Conservation (phyloP, 257 asterid species). For the Solanum neorickii region DNA sequence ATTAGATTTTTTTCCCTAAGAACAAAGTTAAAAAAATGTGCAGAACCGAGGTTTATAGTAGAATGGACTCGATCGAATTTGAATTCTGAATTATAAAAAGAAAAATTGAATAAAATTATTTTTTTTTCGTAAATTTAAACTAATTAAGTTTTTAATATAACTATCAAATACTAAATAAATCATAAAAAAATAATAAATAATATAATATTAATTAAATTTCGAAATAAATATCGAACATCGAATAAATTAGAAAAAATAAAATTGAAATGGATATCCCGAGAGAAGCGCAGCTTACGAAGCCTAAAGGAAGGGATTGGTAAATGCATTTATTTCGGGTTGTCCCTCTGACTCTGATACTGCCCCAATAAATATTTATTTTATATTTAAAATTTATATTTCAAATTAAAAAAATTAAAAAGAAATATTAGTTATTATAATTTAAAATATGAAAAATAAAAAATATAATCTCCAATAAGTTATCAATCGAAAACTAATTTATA, state of each 20-base stretch:
- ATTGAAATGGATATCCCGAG: slow-evolving; percentile 73
- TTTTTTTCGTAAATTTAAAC: background rate
- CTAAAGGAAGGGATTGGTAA: slow-evolving; percentile 15
- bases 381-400: background rate
- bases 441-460: too few relatives aligned
- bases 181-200: fast-evolving
- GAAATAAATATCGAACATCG: background rate
- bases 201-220: background rate
- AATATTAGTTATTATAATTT: background rate
- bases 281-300: slow-evolving; percentile 66
- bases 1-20: fast-evolving
- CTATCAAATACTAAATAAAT: background rate
- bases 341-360: slow-evolving; percentile 46
- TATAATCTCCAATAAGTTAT: background rate
- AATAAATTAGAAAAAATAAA: background rate
- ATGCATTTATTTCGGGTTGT: slow-evolving; percentile 98
- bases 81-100: background rate
- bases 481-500: background rate
- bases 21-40: background rate
- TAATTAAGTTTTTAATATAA: background rate
- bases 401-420: background rate
- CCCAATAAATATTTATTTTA: background rate
- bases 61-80: background rate
- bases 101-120: background rate
- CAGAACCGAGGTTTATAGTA: background rate